Evolutionary conservation across 345 rosid species (phyloP).

Genomic region (Linum trigynum): DNA sequence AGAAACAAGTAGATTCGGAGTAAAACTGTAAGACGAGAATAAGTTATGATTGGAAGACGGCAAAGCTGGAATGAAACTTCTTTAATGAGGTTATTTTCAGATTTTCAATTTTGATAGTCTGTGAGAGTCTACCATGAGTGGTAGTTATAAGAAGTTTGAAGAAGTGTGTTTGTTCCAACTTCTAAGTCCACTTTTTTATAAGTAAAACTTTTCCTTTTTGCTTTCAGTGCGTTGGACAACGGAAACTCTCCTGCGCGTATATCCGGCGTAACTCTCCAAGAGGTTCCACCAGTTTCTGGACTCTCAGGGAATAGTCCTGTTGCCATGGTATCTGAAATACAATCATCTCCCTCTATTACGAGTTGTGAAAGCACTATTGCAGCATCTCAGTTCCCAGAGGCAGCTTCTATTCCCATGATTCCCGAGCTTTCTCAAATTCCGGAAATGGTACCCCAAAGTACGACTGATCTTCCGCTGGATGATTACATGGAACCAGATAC

Average conservation of each 20-base stretch:
- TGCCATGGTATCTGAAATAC: constrained; percentile 37
- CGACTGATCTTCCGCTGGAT: constrained; percentile 30
- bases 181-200: too few relatives aligned
- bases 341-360: constrained; percentile 26
- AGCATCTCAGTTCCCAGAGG: constrained; percentile 35
- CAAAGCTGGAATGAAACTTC: too few relatives aligned
- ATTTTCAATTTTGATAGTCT: too few relatives aligned
- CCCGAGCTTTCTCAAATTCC: constrained; percentile 42
- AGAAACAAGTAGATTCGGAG: too few relatives aligned
- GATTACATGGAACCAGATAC: constrained; percentile 32
- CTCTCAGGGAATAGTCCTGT: constrained; percentile 26
- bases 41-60: too few relatives aligned
- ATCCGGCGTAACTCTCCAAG: constrained; percentile 74
- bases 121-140: too few relatives aligned
- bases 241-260: constrained; percentile 34
- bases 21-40: too few relatives aligned
- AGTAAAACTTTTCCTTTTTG: too few relatives aligned
- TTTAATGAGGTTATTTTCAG: too few relatives aligned
- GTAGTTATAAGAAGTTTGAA: too few relatives aligned
- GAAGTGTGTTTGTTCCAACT: too few relatives aligned
- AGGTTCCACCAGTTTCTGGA: constrained; percentile 53
- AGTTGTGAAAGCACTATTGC: constrained; percentile 36
- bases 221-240: constrained; percentile 27
- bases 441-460: constrained; percentile 40
- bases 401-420: constrained; percentile 30